Percentiles rank a stretch among this genome's conserved stretches.
These are phyloP conservation scores for Friedmanniomyces simplex DNA, from an alignment of 495 filamentous ascomycete species.

Conservation along the genomic window DNA sequence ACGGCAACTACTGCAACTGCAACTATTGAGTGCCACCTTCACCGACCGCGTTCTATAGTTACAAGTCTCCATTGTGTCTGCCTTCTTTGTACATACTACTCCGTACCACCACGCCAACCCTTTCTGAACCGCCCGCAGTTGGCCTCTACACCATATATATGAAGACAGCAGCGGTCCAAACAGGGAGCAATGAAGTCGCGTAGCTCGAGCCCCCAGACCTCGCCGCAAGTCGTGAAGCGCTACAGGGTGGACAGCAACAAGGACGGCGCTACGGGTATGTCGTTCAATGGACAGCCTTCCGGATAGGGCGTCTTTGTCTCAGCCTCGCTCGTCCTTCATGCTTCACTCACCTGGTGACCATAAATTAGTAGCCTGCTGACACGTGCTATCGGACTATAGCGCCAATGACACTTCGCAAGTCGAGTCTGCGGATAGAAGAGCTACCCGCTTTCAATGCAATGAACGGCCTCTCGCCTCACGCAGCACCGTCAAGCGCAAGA, in stretches of 20 bases:
- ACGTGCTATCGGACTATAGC: neutral
- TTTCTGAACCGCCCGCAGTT: too few species aligned
- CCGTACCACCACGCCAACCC: too few species aligned
- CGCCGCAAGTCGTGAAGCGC: conserved; percentile 16
- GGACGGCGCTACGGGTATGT: conserved; percentile 9
- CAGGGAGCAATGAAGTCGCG: conserved; percentile 18
- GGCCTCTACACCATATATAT: neutral
- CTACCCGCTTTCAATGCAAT: conserved; percentile 9
- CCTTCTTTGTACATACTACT: neutral
- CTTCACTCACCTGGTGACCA: neutral
- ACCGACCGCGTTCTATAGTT: too few species aligned
- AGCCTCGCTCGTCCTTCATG: neutral
- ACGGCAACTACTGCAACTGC: neutral
- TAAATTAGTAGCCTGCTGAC: neutral
- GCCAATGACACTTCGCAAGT: neutral
- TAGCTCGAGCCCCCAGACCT: conserved; percentile 17
- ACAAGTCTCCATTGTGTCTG: too few species aligned
- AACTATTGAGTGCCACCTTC: too few species aligned
- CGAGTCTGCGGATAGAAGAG: conserved; percentile 12
- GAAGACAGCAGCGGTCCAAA: neutral
- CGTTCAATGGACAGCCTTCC: neutral
- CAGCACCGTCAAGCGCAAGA: neutral
- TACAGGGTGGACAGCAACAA: conserved; percentile 9
- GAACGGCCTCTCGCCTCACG: too few species aligned
- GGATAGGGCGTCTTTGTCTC: neutral